These are phyloP conservation scores for Diaporthe caulivora DNA, from an alignment of 2,329 filamentous ascomycete genomes.

Conservation along the genomic window DNA sequence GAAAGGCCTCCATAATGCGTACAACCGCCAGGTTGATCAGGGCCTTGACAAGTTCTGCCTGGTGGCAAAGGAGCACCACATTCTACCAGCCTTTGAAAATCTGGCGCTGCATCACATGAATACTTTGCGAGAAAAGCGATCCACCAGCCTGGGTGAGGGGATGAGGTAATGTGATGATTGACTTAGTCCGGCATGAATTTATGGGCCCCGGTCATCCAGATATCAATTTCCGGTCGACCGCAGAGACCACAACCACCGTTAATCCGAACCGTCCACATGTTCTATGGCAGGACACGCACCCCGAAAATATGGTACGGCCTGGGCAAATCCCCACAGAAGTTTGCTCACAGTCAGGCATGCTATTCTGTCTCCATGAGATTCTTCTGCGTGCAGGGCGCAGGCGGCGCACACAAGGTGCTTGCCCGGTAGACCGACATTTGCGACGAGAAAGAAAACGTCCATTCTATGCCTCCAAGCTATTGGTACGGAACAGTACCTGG, in stretches of 20 bases:
- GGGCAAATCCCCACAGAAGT: neutral
- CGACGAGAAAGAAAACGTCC: neutral
- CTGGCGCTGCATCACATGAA: constrained; percentile 13
- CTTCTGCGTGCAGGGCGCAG: neutral
- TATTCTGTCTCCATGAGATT: neutral
- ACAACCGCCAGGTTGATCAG: neutral
- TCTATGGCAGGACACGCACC: neutral
- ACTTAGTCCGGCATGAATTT: constrained; percentile 22
- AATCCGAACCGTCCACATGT: neutral
- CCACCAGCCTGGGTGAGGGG: constrained; percentile 1
- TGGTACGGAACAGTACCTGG: neutral
- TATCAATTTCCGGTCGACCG: neutral
- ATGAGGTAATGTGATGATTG: constrained; percentile 7
- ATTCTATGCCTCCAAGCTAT: neutral
- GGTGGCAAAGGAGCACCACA: constrained; percentile 16
- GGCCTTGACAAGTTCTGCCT: constrained; percentile 9
- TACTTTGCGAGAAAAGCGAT: neutral
- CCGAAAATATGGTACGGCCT: neutral
- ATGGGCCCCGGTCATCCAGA: constrained; percentile 18
- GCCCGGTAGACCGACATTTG: neutral
- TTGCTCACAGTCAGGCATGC: neutral
- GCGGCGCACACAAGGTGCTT: neutral
- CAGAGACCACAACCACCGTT: neutral
- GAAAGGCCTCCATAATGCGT: neutral
- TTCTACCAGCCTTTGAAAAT: neutral